Conservation (phyloP, 2,329 filamentous ascomycete species). For the Capronia epimyces region DNA sequence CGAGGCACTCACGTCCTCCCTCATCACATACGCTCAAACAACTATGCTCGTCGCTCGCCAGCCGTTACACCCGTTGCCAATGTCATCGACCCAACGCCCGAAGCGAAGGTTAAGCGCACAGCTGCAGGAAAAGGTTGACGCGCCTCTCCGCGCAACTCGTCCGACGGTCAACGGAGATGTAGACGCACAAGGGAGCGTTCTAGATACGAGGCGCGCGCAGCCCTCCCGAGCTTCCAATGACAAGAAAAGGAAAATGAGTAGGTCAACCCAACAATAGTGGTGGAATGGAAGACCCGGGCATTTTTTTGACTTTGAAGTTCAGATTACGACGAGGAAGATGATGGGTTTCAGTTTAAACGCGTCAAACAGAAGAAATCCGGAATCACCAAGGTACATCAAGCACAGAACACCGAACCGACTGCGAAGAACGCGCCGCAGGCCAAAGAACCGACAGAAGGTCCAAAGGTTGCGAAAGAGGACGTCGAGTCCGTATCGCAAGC, state of each 20-base stretch:
- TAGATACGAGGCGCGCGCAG: slow-evolving; percentile 20
- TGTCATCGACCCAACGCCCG: slow-evolving; percentile 30
- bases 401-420: background rate
- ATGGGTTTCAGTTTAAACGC: slow-evolving; percentile 70
- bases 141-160: slow-evolving; percentile 13
- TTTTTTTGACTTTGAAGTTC: slow-evolving; percentile 4
- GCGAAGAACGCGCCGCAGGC: background rate
- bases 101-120: slow-evolving; percentile 33
- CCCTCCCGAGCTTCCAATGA: slow-evolving; percentile 27
- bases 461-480: slow-evolving; percentile 30
- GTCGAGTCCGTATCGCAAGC: slow-evolving; percentile 22
- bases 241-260: slow-evolving; percentile 44
- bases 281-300: background rate
- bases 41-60: slow-evolving; percentile 32
- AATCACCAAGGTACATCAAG: slow-evolving; percentile 11
- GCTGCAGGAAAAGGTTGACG: slow-evolving; percentile 36
- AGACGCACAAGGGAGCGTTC: slow-evolving; percentile 20
- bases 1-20: slow-evolving; percentile 11
- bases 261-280: slow-evolving; percentile 26
- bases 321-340: slow-evolving; percentile 67
- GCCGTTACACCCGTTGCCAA: slow-evolving; percentile 32
- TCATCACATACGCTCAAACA: slow-evolving; percentile 25
- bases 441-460: slow-evolving; percentile 31
- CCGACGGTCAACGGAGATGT: slow-evolving; percentile 14
- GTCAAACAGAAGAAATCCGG: slow-evolving; percentile 50